Percentiles rank a stretch among this genome's conserved stretches.
Evolutionary conservation across 225 moss, liverwort and hornwort species (phyloP).

Genomic region (Marchantia polymorpha): DNA sequence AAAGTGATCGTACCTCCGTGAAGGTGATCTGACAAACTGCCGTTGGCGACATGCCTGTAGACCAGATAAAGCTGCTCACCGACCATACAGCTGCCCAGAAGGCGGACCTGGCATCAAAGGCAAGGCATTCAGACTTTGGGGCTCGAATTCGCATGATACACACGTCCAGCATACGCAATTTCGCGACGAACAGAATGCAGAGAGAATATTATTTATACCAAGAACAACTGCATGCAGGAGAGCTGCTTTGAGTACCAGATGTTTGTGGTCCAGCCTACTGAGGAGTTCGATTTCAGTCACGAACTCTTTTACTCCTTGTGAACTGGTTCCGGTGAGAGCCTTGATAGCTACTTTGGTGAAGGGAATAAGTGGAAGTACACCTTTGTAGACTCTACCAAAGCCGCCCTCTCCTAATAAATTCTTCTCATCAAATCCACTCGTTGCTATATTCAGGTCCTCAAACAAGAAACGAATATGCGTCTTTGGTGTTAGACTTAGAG

Average conservation of each 20-base stretch:
- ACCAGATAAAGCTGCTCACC: constrained; percentile 49
- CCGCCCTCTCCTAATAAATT: constrained; percentile 51
- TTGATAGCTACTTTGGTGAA: constrained; percentile 53
- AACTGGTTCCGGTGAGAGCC: constrained; percentile 43
- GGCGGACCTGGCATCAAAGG: constrained; percentile 41
- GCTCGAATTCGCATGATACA: neutral
- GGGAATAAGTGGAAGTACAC: constrained; percentile 40
- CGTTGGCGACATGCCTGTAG: constrained; percentile 53
- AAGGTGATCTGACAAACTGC: constrained; percentile 52
- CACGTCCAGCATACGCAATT: neutral
- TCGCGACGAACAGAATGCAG: neutral
- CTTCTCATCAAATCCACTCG: constrained; percentile 44
- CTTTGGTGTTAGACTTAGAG: constrained; percentile 45
- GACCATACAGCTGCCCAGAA: constrained; percentile 49
- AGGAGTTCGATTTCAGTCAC: constrained; percentile 54
- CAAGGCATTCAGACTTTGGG: neutral
- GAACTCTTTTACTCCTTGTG: constrained; percentile 53
- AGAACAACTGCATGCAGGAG: neutral
- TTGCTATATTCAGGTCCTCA: constrained; percentile 36
- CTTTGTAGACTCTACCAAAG: constrained; percentile 51
- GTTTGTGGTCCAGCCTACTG: constrained; percentile 51
- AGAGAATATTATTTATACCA: neutral
- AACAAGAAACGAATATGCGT: constrained; percentile 49
- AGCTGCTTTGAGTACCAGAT: constrained; percentile 34
- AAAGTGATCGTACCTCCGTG: constrained; percentile 36